Base-by-base conservation (phyloP, 2,329 filamentous ascomycete species). In the Hypomyces rosellus region DNA sequence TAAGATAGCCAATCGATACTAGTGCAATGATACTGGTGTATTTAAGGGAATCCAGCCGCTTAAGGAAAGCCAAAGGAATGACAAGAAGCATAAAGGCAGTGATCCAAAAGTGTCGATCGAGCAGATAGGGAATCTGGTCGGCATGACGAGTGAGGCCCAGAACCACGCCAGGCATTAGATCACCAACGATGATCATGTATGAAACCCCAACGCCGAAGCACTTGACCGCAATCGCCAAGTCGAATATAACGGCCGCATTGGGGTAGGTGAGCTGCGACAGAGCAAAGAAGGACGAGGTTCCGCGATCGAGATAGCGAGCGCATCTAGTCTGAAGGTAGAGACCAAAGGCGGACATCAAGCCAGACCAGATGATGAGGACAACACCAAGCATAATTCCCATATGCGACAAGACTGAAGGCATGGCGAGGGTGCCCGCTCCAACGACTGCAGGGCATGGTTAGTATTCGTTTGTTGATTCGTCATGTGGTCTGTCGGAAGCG, bases 121-220 rank as follows among this genome's bases (percentile, higher is more conserved):
- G 78, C 55, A 97, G 71, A 63, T 92, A 97, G 1, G 82, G 78
- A 41, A 86, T 62, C 25, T 62, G 72, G 2, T 80, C 76, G 15
- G 77, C 80, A 16, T 80, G 79, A 44, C 80, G 77, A 54, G 82
- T 81, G 67, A 99, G 92, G 4, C 91, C 93, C 54, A 82, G 73
- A 20, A 93, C 84, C 9, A 99, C 93, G 37, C 90, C 92, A 1
- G 93, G 93, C 93, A 99, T 99, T 55, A 99, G 74, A 66, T 99
- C 93, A 46, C 93, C 93, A 59, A 99, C 97, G 63, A 99, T 97
- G 63, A 99, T 99, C 61, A 99, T 81, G 71, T 99, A 99, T 61
- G 90, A 96, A 53, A 97, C 89, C 18, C 88, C 93, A 9, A 99
- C 93, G 36, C 93, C 93, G 65, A 99, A 99, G 69, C 93, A 99